Evolutionary conservation across 805 yeast species (phyloP).

Genomic region (Barnettozyma californica): DNA sequence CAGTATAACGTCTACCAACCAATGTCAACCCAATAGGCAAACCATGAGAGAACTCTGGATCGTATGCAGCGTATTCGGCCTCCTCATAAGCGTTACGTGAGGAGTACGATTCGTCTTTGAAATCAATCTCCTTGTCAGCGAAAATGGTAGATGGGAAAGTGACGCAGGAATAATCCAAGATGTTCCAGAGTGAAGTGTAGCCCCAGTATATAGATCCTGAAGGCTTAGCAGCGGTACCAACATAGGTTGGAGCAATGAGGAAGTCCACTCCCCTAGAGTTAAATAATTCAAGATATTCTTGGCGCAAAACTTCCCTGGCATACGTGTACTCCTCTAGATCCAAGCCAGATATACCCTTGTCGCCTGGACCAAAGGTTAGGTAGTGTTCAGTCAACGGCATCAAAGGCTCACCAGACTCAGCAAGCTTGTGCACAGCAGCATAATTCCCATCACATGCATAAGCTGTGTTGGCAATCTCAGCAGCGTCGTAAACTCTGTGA

Average conservation of each 20-base stretch:
- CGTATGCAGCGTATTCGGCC: constrained; percentile 24
- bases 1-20: constrained; percentile 45
- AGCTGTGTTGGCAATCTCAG: constrained; percentile 48
- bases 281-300: constrained; percentile 49
- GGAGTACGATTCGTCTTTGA: constrained; percentile 30
- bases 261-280: constrained; percentile 55
- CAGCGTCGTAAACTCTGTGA: constrained; percentile 51
- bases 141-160: constrained; percentile 47
- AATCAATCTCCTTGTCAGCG: constrained; percentile 40
- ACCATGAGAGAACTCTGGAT: constrained; percentile 47
- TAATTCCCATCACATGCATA: constrained; percentile 67
- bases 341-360: constrained; percentile 36
- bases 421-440: constrained; percentile 45
- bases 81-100: constrained; percentile 28
- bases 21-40: constrained; percentile 49
- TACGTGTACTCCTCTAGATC: constrained; percentile 53
- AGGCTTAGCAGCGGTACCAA: constrained; percentile 67
- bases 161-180: constrained; percentile 66
- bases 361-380: constrained; percentile 54
- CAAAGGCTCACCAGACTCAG: constrained; percentile 66
- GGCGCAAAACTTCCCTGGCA: constrained; percentile 54
- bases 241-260: constrained; percentile 61
- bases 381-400: constrained; percentile 58
- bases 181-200: constrained; percentile 69
- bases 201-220: constrained; percentile 70